These are phyloP conservation scores for Stereum hirsutum DNA, from an alignment of 1,284 basidiomycete genomes.

Conservation along the genomic window DNA sequence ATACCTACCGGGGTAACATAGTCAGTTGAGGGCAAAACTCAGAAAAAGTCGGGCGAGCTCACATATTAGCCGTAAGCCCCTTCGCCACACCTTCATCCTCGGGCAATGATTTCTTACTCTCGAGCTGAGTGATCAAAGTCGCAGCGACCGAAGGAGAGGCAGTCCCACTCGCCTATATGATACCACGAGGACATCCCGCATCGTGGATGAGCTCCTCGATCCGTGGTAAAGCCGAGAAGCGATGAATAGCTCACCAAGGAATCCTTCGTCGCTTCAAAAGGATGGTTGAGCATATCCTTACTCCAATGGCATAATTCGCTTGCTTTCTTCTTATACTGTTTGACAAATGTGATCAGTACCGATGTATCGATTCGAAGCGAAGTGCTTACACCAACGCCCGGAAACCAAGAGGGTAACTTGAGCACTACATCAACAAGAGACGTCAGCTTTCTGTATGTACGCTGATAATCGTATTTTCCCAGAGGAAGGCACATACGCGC, in stretches of 20 bases:
- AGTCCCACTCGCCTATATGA: constrained; percentile 3
- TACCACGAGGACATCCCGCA: too few relatives aligned
- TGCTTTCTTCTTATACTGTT: constrained; percentile 41
- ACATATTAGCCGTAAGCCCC: constrained; percentile 7
- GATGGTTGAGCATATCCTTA: constrained; percentile 20
- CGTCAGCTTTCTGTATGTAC: background rate
- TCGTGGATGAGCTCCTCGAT: too few relatives aligned
- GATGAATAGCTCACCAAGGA: constrained; percentile 14
- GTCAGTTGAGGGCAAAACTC: too few relatives aligned
- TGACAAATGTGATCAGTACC: too few relatives aligned
- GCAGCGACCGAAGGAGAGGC: constrained; percentile 2
- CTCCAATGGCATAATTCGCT: constrained; percentile 23
- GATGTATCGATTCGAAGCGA: too few relatives aligned
- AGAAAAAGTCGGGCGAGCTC: too few relatives aligned
- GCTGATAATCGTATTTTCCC: background rate
- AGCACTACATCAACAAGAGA: constrained; percentile 25
- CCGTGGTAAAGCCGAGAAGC: background rate
- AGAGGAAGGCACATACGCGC: constrained; percentile 18
- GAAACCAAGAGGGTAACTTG: constrained; percentile 36
- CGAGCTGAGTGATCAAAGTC: constrained; percentile 3
- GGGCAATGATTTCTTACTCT: constrained; percentile 4
- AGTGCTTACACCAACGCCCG: constrained; percentile 32
- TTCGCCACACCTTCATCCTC: constrained; percentile 4
- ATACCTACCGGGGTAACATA: too few relatives aligned
- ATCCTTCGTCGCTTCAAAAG: constrained; percentile 23